phyloP scores from a whole-genome alignment of 2,329 filamentous ascomycete species.

The Pseudomassariella vexata region DNA sequence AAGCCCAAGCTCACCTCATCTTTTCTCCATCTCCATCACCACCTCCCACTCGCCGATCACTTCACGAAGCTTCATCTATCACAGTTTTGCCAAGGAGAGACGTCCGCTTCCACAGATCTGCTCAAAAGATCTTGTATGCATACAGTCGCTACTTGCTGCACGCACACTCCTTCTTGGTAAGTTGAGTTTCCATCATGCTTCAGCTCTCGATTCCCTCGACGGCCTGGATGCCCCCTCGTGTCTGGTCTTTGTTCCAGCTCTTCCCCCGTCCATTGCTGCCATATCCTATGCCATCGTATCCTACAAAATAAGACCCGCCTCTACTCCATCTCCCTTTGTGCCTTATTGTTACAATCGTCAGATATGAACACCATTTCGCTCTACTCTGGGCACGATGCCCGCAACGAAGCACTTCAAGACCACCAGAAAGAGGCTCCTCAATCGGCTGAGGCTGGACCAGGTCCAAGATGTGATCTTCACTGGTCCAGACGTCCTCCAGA shows the following conservation, averaged over 20 bases:
- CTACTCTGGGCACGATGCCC: too few relatives aligned
- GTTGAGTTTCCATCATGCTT: constrained; percentile 7
- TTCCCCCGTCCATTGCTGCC: neutral
- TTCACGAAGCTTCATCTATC: constrained; percentile 6
- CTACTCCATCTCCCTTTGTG: neutral
- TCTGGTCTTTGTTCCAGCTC: neutral
- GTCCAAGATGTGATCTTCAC: constrained; percentile 16
- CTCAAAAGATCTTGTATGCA: constrained; percentile 30
- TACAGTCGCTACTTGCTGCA: constrained; percentile 29
- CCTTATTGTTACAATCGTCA: too few relatives aligned
- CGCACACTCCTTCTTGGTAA: constrained; percentile 15
- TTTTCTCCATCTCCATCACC: neutral
- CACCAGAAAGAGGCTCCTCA: constrained; percentile 11
- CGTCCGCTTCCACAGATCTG: constrained; percentile 19
- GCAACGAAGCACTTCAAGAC: too few relatives aligned
- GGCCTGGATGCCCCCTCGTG: neutral
- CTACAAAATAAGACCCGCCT: too few relatives aligned
- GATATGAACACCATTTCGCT: too few relatives aligned
- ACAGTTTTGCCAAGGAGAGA: constrained; percentile 12
- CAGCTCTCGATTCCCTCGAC: neutral
- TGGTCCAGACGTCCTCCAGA: constrained; percentile 16
- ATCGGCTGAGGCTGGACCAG: constrained; percentile 17
- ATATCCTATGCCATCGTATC: constrained; percentile 3
- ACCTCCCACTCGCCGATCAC: constrained; percentile 2
- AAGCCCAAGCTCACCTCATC: neutral